These are phyloP conservation scores for Malassezia psittaci DNA, from an alignment of 1,284 basidiomycete genomes.

Conservation along the genomic window DNA sequence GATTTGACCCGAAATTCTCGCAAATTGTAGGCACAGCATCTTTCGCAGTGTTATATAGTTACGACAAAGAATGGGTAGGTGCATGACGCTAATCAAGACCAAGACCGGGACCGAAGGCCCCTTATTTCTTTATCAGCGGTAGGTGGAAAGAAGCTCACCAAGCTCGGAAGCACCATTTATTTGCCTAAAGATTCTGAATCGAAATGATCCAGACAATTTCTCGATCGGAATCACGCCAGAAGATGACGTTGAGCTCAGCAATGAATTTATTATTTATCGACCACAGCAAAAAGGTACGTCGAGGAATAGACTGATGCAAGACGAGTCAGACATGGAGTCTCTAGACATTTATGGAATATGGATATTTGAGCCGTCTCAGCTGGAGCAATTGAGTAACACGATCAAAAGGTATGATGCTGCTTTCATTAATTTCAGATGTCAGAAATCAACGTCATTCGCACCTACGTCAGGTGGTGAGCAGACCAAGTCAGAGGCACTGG, in stretches of 20 bases:
- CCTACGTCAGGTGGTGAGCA: too few species aligned
- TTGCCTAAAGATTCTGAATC: conserved; percentile 76
- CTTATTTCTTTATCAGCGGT: conserved; percentile 80
- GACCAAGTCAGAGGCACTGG: too few species aligned
- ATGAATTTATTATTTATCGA: conserved; percentile 63
- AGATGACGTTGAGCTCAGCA: conserved; percentile 59
- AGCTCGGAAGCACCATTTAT: conserved; percentile 56
- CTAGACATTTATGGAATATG: conserved; percentile 62
- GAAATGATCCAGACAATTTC: conserved; percentile 74
- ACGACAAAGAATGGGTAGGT: conserved; percentile 44
- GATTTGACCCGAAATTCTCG: conserved; percentile 67
- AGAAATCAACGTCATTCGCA: background rate
- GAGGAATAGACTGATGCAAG: conserved; percentile 4
- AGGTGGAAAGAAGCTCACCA: conserved; percentile 28
- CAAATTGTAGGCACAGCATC: conserved; percentile 74
- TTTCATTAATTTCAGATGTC: background rate
- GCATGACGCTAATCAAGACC: conserved; percentile 60
- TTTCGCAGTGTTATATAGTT: conserved; percentile 55
- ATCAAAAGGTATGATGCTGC: conserved; percentile 22
- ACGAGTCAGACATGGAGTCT: conserved; percentile 13
- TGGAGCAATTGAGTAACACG: conserved; percentile 56
- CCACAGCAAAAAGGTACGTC: conserved; percentile 50
- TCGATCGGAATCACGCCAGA: conserved; percentile 66
- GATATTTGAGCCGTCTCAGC: conserved; percentile 63
- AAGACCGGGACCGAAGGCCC: conserved; percentile 76